Percentiles rank a stretch among this genome's conserved stretches.
Evolutionary conservation across 2,329 filamentous ascomycete genomes (phyloP).

Genomic region (Pseudogymnoascus sp.): DNA sequence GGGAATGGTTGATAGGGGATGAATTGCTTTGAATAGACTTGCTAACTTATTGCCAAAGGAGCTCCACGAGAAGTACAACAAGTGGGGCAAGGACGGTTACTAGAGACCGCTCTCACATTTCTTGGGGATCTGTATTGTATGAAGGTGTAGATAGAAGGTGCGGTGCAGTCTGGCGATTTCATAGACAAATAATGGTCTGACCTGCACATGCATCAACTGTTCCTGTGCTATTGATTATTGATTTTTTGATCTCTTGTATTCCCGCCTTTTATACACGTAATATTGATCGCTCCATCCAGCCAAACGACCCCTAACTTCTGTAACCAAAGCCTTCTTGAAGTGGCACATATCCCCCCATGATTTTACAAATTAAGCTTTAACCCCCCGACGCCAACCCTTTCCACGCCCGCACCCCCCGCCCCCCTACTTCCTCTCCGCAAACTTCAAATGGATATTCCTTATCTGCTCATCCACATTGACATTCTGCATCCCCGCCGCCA

Average conservation of each 20-base stretch:
- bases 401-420: not conserved
- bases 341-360: not conserved
- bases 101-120: conserved; percentile 17
- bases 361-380: conserved; percentile 6
- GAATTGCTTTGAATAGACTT: not conserved
- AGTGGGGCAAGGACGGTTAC: conserved; percentile 96
- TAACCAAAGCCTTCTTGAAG: not conserved
- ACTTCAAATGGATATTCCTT: conserved; percentile 55
- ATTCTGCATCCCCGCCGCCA: conserved; percentile 48
- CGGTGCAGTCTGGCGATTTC: not conserved
- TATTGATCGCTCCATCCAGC: not conserved
- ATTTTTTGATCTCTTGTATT: not conserved
- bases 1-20: not conserved
- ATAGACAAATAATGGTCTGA: conserved; percentile 7
- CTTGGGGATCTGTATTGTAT: conserved; percentile 3
- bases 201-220: not conserved
- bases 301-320: not conserved
- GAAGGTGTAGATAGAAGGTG: conserved; percentile 3
- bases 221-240: not conserved
- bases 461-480: conserved; percentile 85
- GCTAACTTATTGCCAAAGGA: conserved; percentile 42
- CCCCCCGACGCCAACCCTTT: not conserved
- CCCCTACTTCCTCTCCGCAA: conserved; percentile 28
- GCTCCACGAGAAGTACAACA: conserved; percentile 97
- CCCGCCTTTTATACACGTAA: conserved; percentile 5